A percentile compares a stretch with the other conserved stretches of the same genome.
Conservation (phyloP, 2,329 filamentous ascomycete genomes). For the Shiraia sp. region DNA sequence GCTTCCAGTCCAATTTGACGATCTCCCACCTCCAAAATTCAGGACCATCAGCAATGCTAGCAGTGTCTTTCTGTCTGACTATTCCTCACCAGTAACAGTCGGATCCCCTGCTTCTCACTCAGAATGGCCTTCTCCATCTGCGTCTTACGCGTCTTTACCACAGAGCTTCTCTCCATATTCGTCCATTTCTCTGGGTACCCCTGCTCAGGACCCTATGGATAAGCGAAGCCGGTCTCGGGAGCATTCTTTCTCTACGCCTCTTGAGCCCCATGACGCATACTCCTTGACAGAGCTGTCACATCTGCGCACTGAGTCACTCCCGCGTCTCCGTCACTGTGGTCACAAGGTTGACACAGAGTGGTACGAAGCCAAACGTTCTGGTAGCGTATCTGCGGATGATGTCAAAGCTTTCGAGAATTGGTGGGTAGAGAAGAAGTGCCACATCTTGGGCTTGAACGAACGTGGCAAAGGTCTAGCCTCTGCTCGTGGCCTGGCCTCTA, state of each 20-base stretch:
- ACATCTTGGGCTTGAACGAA: slow-evolving; percentile 38
- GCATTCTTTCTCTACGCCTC: slow-evolving; percentile 39
- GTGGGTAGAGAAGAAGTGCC: slow-evolving; percentile 43
- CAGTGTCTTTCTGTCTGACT: slow-evolving; percentile 31
- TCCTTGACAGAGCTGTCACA: slow-evolving; percentile 44
- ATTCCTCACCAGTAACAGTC: slow-evolving; percentile 27
- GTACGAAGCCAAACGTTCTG: slow-evolving; percentile 33
- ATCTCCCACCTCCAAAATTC: slow-evolving; percentile 29
- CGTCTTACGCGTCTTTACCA: slow-evolving; percentile 21
- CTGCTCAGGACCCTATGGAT: slow-evolving; percentile 13
- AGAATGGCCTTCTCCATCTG: slow-evolving; percentile 26
- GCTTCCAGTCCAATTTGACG: slow-evolving; percentile 25
- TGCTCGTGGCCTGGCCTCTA: slow-evolving; percentile 26
- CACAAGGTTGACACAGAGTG: slow-evolving; percentile 42
- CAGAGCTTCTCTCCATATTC: slow-evolving; percentile 31
- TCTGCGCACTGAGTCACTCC: slow-evolving; percentile 45
- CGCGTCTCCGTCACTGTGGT: slow-evolving; percentile 48
- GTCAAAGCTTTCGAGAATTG: slow-evolving; percentile 44
- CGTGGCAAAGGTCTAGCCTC: slow-evolving; percentile 30
- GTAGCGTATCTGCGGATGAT: slow-evolving; percentile 18
- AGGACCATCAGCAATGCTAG: slow-evolving; percentile 36
- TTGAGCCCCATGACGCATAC: slow-evolving; percentile 40
- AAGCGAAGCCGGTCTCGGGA: slow-evolving; percentile 26
- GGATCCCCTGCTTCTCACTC: slow-evolving; percentile 31
- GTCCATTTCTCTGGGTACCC: slow-evolving; percentile 33